Conservation (phyloP, 2,329 filamentous ascomycete species). For the Aspergillus alliaceus region DNA sequence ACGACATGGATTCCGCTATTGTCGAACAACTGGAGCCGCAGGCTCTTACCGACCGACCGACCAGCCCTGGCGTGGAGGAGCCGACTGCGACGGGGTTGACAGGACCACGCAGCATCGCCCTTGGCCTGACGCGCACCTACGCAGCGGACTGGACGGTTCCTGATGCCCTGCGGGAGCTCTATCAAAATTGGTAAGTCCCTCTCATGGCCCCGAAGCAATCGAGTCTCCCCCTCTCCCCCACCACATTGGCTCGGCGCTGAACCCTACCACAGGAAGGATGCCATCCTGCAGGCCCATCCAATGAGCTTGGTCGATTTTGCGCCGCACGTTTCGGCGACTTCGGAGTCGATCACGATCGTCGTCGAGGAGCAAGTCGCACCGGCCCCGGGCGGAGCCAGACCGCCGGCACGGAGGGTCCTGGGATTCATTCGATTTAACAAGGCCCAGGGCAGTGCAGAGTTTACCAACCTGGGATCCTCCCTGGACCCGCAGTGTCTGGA, state of each 20-base stretch:
- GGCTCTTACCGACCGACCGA: neutral
- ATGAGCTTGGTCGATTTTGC: neutral
- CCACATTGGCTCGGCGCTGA: neutral
- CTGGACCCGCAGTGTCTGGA: neutral
- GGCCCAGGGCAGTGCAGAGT: neutral
- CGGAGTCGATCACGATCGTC: neutral
- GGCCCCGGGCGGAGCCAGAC: neutral
- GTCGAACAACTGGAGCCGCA: neutral
- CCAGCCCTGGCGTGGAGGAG: neutral
- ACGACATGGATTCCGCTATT: no score
- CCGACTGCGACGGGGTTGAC: no score
- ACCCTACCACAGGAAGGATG: neutral
- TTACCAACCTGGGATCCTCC: neutral
- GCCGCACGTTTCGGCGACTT: neutral
- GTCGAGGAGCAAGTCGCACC: neutral
- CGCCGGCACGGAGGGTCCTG: neutral
- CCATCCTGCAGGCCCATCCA: neutral
- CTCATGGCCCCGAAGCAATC: neutral
- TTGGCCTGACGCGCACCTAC: neutral
- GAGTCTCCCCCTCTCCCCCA: no score
- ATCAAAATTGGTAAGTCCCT: constrained; percentile 7
- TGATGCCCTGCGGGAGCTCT: constrained; percentile 4
- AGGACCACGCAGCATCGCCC: neutral
- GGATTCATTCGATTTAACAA: constrained; percentile 2
- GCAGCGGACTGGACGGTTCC: neutral